Base-by-base conservation (phyloP, 1,284 basidiomycete genomes). In the Singerocomus rubriflavus region DNA sequence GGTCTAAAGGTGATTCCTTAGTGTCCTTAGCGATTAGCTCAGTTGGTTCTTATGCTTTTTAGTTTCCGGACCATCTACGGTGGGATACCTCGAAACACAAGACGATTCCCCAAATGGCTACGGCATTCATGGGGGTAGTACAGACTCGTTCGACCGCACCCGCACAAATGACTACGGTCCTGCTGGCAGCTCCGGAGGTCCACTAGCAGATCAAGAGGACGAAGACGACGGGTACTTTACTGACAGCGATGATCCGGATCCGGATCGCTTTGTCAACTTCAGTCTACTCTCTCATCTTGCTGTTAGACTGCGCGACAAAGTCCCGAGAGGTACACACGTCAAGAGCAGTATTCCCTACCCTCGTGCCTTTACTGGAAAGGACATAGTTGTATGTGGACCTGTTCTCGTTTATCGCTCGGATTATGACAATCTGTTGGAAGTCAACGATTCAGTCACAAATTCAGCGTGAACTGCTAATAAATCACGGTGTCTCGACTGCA, bases 271-370 rank as follows among this genome's bases (percentile, higher is more conserved):
- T 67, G 85, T 96, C 66, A 93, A 97, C 66, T 87, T 92, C 38
- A 82, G 90, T 1, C 72, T 97, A 30, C 76, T 98, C 39, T 93
- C 89, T 30, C 88, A 98, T 66, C 78, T 96, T 30, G 93, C 93
- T 5, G 85, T 95, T 7, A 86, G 91, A 61, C 71, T 98, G 46
- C 79, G 87, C 39, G 93, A 97, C 69, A 85, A 88, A 59, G 88
- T 98, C 1, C 88, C 88, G 2, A 77, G 89, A 42, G 86, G 85
- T 12, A 85, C 84, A 4, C 94, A 98, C 64, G 88, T 94, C 54
- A 97, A 97, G 70, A 90, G 89, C 8, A 88, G 89, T 51, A 88
- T 95, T 40, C 87, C 90, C 0, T 95, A 93, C 67, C 85, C 85
- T 3, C 76, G 82, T 11, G 88, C 91, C 11, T 97, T 97, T 63